phyloP scores from a whole-genome alignment of 2,329 filamentous ascomycete genomes.

The Fusarium neocosmosporiellum region DNA sequence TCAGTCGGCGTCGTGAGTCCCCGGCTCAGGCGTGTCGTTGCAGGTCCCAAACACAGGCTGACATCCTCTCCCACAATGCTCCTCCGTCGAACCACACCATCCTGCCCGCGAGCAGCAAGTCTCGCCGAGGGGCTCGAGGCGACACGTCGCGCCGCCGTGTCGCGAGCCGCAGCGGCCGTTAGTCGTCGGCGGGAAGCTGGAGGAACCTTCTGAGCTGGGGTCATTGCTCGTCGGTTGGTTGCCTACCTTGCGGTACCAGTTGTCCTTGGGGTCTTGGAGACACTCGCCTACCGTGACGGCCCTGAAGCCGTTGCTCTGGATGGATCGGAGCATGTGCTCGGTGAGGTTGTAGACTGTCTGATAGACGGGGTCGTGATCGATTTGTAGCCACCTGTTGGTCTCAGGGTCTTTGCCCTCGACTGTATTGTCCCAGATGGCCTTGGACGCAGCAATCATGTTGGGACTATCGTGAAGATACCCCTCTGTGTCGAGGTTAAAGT shows the following conservation, averaged over 20 bases:
- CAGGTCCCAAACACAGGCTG: slow-evolving; percentile 49
- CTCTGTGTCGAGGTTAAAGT: slow-evolving; percentile 71
- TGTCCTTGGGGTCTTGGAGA: slow-evolving; percentile 60
- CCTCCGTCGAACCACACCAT: slow-evolving; percentile 53
- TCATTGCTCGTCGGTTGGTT: not conserved
- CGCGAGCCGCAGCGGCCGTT: slow-evolving; percentile 40
- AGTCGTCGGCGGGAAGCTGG: slow-evolving; percentile 34
- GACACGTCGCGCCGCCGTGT: slow-evolving; percentile 36
- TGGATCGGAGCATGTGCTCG: slow-evolving; percentile 54
- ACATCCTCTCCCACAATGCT: slow-evolving; percentile 55
- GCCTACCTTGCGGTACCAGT: slow-evolving; percentile 61
- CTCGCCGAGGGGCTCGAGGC: slow-evolving; percentile 22
- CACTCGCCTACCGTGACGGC: slow-evolving; percentile 64
- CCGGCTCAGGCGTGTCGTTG: slow-evolving; percentile 27
- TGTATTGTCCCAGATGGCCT: slow-evolving; percentile 51
- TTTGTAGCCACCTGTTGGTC: slow-evolving; percentile 58
- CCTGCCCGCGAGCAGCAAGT: slow-evolving; percentile 40
- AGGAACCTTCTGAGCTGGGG: slow-evolving; percentile 18
- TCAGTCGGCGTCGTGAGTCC: not conserved
- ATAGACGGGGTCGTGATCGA: slow-evolving; percentile 64
- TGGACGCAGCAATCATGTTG: slow-evolving; percentile 58
- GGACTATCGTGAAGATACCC: slow-evolving; percentile 66
- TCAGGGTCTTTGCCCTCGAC: slow-evolving; percentile 48
- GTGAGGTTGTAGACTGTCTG: slow-evolving; percentile 57
- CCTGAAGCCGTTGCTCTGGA: slow-evolving; percentile 54